These are phyloP conservation scores for Coemansia sp. DNA, from an alignment of 192 early-diverging fungal genomes.

Conservation along the genomic window DNA sequence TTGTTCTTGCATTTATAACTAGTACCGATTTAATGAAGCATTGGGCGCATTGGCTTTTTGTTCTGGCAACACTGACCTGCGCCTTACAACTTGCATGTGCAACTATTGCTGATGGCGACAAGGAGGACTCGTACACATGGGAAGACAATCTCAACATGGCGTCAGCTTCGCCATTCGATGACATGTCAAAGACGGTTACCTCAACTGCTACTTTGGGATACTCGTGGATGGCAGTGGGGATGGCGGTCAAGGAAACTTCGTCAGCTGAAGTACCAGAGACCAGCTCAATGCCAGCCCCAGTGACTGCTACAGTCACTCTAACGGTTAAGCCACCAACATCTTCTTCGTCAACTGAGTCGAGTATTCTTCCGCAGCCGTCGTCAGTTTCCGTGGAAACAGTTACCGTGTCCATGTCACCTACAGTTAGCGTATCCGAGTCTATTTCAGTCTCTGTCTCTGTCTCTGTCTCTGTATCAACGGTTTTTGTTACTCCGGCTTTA, in stretches of 20 bases:
- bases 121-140: background rate
- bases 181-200: background rate
- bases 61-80: background rate
- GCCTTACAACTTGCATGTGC: background rate
- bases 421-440: background rate
- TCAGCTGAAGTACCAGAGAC: background rate
- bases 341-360: background rate
- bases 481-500: background rate
- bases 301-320: background rate
- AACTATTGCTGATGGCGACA: constrained; percentile 1
- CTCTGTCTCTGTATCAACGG: background rate
- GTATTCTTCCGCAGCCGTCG: background rate
- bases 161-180: background rate
- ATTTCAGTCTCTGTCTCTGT: background rate
- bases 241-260: constrained; percentile 3
- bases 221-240: background rate
- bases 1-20: background rate
- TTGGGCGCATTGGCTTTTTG: background rate
- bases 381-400: background rate
- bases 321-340: background rate
- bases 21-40: background rate
- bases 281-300: background rate
- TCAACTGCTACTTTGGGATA: background rate
- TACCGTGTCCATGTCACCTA: background rate
- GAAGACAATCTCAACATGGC: background rate